A percentile compares a stretch with the other conserved stretches of the same genome.
Conservation (phyloP, 768 basidiomycete genomes). For the Cystofilobasidium ferigula region DNA sequence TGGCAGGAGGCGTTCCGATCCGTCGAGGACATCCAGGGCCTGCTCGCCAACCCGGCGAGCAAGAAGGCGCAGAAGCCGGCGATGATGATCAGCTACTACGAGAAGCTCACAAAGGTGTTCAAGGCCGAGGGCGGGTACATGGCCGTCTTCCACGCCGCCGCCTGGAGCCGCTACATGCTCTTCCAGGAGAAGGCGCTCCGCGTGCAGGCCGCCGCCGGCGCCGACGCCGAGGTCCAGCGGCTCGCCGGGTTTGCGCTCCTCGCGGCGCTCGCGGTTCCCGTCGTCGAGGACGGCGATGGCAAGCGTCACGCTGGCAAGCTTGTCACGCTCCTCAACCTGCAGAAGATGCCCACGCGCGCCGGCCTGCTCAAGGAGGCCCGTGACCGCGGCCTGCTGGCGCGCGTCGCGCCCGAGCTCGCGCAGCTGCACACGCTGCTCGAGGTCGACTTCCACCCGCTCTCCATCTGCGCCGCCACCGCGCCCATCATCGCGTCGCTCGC, state of each 20-base stretch:
- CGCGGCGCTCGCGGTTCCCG: conserved; percentile 83
- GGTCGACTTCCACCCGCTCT: conserved; percentile 83
- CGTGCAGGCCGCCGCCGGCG: conserved; percentile 43
- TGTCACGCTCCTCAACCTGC: conserved; percentile 71
- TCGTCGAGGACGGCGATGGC: conserved; percentile 46
- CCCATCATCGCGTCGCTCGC: conserved; percentile 60
- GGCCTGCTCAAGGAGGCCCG: conserved; percentile 78
- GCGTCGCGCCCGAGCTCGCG: conserved; percentile 61
- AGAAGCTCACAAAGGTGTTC: conserved; percentile 94
- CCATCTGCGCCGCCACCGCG: conserved; percentile 63
- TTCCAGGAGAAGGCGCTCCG: conserved; percentile 35
- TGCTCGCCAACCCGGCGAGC: conserved; percentile 57
- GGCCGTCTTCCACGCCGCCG: conserved; percentile 81
- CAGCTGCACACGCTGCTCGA: conserved; percentile 78
- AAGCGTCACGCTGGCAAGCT: conserved; percentile 49
- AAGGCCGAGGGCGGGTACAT: conserved; percentile 50
- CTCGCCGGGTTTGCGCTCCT: conserved; percentile 85
- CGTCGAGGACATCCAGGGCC: conserved; percentile 93
- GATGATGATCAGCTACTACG: conserved; percentile 99
- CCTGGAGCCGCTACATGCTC: conserved; percentile 77
- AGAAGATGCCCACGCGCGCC: conserved; percentile 72
- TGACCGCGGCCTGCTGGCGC: conserved; percentile 67
- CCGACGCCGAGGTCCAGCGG: conserved; percentile 65
- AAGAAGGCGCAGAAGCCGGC: conserved; percentile 83
- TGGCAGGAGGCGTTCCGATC: conserved; percentile 99